phyloP scores from a whole-genome alignment of 306 rosid genomes.

The Citrullus colocynthis region DNA sequence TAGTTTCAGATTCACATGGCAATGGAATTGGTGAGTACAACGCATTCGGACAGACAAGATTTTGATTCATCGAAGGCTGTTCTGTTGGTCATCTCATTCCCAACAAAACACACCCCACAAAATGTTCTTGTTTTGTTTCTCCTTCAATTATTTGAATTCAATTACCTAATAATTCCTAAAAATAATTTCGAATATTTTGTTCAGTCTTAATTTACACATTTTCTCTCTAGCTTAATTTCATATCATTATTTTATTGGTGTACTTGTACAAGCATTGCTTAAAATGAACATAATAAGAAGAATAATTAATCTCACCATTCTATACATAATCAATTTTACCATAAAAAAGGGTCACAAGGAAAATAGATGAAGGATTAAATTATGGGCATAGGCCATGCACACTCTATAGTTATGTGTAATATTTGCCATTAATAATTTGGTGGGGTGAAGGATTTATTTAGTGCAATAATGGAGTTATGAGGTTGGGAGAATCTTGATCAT shows the following conservation, averaged over 20 bases:
- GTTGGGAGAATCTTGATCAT: not conserved
- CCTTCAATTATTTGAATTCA: not conserved
- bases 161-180: too few relatives aligned
- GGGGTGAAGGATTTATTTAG: not conserved
- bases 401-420: not conserved
- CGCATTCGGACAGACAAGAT: not conserved
- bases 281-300: too few relatives aligned
- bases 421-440: not conserved
- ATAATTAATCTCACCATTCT: not conserved
- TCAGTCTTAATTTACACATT: too few relatives aligned
- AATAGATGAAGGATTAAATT: not conserved
- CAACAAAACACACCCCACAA: not conserved
- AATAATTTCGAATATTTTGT: too few relatives aligned
- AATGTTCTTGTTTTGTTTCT: not conserved
- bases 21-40: constrained; percentile 1
- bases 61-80: not conserved
- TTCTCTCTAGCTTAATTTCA: too few relatives aligned
- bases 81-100: not conserved
- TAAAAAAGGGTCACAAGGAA: too few relatives aligned
- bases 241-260: too few relatives aligned
- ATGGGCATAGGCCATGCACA: not conserved
- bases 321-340: not conserved
- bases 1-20: not conserved
- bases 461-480: not conserved
- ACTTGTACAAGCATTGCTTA: too few relatives aligned